phyloP scores from a whole-genome alignment of 2,329 filamentous ascomycete species.

The Epichloe hybrida region DNA sequence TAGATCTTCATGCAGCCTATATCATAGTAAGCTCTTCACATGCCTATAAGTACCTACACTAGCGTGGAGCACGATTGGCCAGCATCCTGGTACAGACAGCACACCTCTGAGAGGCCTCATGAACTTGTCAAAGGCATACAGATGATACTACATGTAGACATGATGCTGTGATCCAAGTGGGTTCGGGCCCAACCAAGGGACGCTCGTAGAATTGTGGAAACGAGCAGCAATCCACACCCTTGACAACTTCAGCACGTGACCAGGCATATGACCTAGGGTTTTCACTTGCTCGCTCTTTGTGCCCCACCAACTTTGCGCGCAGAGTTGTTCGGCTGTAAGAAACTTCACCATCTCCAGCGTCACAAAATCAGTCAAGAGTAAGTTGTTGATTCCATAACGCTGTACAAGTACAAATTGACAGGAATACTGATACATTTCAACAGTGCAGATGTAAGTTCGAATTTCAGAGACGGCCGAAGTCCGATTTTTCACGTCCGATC shows the following conservation, averaged over 20 bases:
- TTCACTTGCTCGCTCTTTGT: constrained; percentile 15
- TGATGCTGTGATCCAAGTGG: too few relatives aligned
- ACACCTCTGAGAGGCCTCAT: too few relatives aligned
- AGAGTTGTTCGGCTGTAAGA: constrained; percentile 19
- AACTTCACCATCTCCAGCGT: constrained; percentile 30
- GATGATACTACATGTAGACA: too few relatives aligned
- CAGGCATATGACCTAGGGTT: constrained; percentile 23
- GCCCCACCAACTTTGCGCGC: constrained; percentile 33
- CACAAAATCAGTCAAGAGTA: constrained; percentile 45
- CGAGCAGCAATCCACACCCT: too few relatives aligned
- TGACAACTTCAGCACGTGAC: constrained; percentile 15
- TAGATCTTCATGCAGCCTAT: too few relatives aligned
- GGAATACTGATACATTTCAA: constrained; percentile 32
- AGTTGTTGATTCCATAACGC: constrained; percentile 21
- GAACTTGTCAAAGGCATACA: too few relatives aligned
- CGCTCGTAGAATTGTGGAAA: too few relatives aligned
- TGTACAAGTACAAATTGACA: neutral
- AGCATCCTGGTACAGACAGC: too few relatives aligned
- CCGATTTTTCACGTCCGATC: neutral
- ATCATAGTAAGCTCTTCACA: too few relatives aligned
- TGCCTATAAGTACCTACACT: too few relatives aligned
- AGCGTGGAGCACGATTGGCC: too few relatives aligned
- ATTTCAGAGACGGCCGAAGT: constrained; percentile 7
- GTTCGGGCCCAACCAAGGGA: too few relatives aligned
- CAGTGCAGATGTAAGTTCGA: constrained; percentile 79